These are phyloP conservation scores for Neckera pumila DNA, from an alignment of 225 moss, liverwort and hornwort species.

Conservation along the genomic window DNA sequence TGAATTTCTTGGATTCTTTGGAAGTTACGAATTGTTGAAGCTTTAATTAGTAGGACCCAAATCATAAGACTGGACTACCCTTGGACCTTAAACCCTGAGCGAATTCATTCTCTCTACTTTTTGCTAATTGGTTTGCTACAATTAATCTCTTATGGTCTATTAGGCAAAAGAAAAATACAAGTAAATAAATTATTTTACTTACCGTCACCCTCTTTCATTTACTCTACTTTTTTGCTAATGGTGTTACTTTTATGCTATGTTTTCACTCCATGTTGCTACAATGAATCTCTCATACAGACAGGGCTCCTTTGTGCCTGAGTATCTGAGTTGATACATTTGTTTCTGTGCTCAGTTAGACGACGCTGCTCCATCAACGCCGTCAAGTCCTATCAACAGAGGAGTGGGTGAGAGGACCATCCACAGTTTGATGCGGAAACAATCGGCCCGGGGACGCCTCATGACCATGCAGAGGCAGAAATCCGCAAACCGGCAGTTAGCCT, in stretches of 20 bases:
- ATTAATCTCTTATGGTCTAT: neutral
- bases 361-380: neutral
- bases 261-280: neutral
- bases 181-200: neutral
- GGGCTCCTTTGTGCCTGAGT: neutral
- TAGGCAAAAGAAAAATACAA: neutral
- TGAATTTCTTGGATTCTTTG: neutral
- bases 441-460: constrained; percentile 27
- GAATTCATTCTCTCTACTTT: neutral
- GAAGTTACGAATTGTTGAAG: neutral
- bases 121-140: neutral
- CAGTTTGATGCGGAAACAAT: constrained; percentile 31
- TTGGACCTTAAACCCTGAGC: neutral
- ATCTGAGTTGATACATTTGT: neutral
- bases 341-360: constrained; percentile 4
- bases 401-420: constrained; percentile 14
- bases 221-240: neutral
- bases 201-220: neutral
- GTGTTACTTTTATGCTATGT: neutral
- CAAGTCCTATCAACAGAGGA: neutral
- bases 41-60: neutral
- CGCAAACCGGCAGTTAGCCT: neutral
- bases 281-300: neutral
- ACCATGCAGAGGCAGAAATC: neutral
- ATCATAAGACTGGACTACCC: neutral